Evolutionary conservation across 1,284 basidiomycete species (phyloP).

Genomic region (Termitomyces sp.): DNA sequence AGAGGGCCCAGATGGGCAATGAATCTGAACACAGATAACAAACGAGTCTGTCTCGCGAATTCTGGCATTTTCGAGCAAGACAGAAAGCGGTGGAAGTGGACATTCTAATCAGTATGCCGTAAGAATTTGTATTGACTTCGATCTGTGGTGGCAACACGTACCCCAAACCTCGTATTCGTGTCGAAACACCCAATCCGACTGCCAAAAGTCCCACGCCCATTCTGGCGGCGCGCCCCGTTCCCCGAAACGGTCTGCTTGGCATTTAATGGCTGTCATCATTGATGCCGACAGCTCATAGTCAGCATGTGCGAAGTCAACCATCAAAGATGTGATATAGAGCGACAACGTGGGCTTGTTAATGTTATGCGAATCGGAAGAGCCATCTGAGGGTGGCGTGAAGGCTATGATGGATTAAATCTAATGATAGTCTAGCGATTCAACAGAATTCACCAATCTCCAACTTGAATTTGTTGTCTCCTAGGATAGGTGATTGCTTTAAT

Average conservation of each 20-base stretch:
- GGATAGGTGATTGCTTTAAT: slow-evolving; percentile 55
- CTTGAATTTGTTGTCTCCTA: slow-evolving; percentile 73
- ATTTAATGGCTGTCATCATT: slow-evolving; percentile 72
- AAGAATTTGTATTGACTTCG: background rate
- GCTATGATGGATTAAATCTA: slow-evolving; percentile 17
- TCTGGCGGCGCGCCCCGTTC: slow-evolving; percentile 61
- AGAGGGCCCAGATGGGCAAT: slow-evolving; percentile 59
- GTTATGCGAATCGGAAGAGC: slow-evolving; percentile 13
- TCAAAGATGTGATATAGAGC: slow-evolving; percentile 61
- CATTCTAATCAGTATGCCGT: slow-evolving; percentile 41
- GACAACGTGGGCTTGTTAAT: slow-evolving; percentile 41
- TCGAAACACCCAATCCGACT: slow-evolving; percentile 61
- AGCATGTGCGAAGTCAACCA: slow-evolving; percentile 52
- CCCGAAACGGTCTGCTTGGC: slow-evolving; percentile 54
- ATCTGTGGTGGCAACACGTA: slow-evolving; percentile 21
- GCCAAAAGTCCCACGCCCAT: slow-evolving; percentile 70
- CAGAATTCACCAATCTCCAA: slow-evolving; percentile 51
- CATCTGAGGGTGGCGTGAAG: slow-evolving; percentile 24
- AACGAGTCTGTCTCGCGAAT: slow-evolving; percentile 61
- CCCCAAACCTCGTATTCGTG: slow-evolving; percentile 70
- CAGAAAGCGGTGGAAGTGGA: slow-evolving; percentile 57
- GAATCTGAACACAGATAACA: slow-evolving; percentile 66
- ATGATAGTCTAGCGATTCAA: background rate
- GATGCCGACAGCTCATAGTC: slow-evolving; percentile 59
- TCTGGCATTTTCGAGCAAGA: slow-evolving; percentile 52